phyloP scores from a whole-genome alignment of 495 filamentous ascomycete genomes.

The Neurospora intermedia region DNA sequence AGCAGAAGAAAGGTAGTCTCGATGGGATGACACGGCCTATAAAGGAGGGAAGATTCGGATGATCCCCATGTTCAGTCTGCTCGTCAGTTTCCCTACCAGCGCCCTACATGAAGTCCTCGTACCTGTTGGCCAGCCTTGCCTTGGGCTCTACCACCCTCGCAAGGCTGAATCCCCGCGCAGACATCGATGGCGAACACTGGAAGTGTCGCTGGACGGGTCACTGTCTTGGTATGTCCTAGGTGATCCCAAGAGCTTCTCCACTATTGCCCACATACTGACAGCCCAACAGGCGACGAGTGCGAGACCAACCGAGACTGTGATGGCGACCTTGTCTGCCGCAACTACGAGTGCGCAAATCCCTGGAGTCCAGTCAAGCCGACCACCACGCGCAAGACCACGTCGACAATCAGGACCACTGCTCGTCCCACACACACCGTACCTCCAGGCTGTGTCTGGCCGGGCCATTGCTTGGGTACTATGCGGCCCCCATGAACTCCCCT shows the following conservation, averaged over 20 bases:
- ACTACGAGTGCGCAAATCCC: constrained; percentile 8
- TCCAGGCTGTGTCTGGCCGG: constrained; percentile 6
- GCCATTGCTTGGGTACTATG: constrained; percentile 12
- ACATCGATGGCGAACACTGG: background rate
- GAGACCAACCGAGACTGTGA: constrained; percentile 14
- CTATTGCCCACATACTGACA: background rate
- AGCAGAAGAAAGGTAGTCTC: background rate
- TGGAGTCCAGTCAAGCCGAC: background rate
- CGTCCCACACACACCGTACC: background rate
- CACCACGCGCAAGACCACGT: constrained; percentile 1
- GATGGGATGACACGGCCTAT: background rate
- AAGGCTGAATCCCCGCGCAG: background rate
- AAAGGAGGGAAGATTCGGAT: background rate
- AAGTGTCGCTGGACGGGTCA: constrained; percentile 16
- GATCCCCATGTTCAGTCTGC: background rate
- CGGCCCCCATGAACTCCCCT: background rate
- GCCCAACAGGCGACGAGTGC: constrained; percentile 11
- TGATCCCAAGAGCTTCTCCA: background rate
- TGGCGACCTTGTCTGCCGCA: constrained; percentile 9
- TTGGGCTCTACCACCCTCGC: background rate
- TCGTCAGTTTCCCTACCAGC: background rate
- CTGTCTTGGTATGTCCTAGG: constrained; percentile 12
- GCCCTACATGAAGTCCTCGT: background rate
- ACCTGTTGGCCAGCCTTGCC: background rate
- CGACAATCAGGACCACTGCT: constrained; percentile 1